These are phyloP conservation scores for Achlya hypogyna DNA, from an alignment of 352 stramenopile genomes.

Conservation along the genomic window DNA sequence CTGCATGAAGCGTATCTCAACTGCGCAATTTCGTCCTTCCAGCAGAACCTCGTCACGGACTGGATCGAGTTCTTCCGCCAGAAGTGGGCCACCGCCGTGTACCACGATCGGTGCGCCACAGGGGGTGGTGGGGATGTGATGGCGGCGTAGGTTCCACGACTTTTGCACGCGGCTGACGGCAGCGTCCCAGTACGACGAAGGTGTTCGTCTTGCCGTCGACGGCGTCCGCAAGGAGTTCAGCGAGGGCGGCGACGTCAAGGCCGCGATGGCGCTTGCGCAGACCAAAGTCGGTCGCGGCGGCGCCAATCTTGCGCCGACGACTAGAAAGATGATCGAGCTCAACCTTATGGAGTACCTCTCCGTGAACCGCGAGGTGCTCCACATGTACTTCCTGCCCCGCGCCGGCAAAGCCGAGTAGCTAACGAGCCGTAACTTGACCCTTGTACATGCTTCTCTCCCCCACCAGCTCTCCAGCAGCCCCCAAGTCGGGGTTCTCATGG, in stretches of 20 bases:
- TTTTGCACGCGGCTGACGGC: constrained; percentile 51
- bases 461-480: no score
- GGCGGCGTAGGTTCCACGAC: constrained; percentile 32
- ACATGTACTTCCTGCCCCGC: constrained; percentile 66
- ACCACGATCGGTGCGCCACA: constrained; percentile 46
- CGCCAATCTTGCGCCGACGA: constrained; percentile 46
- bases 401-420: not conserved
- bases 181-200: constrained; percentile 60
- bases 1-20: constrained; percentile 84
- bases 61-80: constrained; percentile 79
- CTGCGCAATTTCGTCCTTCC: constrained; percentile 60
- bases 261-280: constrained; percentile 44
- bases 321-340: constrained; percentile 66
- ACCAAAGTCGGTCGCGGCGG: constrained; percentile 58
- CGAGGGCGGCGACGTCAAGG: constrained; percentile 51
- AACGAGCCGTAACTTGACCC: not conserved
- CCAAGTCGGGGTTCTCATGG: no score
- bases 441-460: not conserved
- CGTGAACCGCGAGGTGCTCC: constrained; percentile 61
- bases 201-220: constrained; percentile 50
- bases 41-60: constrained; percentile 57
- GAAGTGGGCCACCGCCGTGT: constrained; percentile 64
- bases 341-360: constrained; percentile 69
- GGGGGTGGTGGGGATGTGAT: not conserved
- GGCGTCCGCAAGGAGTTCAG: constrained; percentile 45